Percentiles rank a stretch among this genome's conserved stretches.
phyloP scores from a whole-genome alignment of 345 rosid genomes.

The Lenwebbia sp. region DNA sequence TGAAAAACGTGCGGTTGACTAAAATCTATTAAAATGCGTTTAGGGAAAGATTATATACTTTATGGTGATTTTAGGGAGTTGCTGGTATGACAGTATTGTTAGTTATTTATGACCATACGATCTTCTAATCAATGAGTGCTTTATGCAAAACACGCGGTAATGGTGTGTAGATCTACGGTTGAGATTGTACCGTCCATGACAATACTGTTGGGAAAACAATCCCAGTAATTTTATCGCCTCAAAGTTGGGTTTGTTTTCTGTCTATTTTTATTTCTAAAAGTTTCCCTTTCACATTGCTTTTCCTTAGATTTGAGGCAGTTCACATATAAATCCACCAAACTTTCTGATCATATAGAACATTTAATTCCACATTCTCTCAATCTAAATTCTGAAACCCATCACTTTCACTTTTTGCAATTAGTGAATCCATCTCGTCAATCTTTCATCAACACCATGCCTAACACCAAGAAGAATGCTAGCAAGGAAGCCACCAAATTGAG shows the following conservation, averaged over 20 bases:
- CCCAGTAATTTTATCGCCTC: not conserved
- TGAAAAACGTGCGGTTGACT: not conserved
- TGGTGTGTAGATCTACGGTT: too few relatives aligned
- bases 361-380: not conserved
- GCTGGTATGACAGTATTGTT: too few relatives aligned
- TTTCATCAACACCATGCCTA: not conserved
- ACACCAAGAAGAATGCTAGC: not conserved
- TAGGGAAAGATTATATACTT: not conserved
- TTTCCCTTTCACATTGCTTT: not conserved
- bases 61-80: not conserved
- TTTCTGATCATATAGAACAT: not conserved
- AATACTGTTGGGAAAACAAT: too few relatives aligned
- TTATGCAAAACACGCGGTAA: too few relatives aligned
- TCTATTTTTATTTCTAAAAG: not conserved
- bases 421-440: not conserved
- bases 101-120: too few relatives aligned
- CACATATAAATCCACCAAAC: not conserved
- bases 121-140: too few relatives aligned
- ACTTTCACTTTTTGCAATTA: not conserved
- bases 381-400: not conserved
- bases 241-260: not conserved
- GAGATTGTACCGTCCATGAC: too few relatives aligned
- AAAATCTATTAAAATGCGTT: not conserved
- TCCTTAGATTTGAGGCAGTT: not conserved
- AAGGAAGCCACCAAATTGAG: conserved; percentile 7